Conservation (phyloP, 495 filamentous ascomycete genomes). For the Neurospora discreta region DNA sequence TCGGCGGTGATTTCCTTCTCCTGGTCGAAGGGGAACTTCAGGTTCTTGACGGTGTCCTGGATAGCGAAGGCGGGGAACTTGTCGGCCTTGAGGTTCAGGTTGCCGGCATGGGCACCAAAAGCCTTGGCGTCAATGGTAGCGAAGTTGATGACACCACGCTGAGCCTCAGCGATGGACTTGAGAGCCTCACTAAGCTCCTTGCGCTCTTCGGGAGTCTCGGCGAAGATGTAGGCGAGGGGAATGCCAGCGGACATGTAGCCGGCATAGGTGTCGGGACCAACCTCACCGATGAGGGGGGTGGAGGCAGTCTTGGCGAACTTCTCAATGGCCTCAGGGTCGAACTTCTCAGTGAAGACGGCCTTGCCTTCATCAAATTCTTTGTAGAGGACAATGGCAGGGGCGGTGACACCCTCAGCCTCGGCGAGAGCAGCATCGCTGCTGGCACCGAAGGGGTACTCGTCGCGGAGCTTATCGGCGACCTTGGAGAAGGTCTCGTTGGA, state of each 20-base stretch:
- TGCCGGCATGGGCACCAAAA: conserved; percentile 89
- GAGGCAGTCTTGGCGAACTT: conserved; percentile 75
- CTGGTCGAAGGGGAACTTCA: conserved; percentile 93
- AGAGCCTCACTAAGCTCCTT: conserved; percentile 55
- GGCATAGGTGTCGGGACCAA: conserved; percentile 95
- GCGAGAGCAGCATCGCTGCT: conserved; percentile 74
- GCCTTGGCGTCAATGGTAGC: conserved; percentile 94
- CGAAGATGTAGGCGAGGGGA: conserved; percentile 95
- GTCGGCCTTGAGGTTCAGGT: conserved; percentile 92
- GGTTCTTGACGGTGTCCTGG: conserved; percentile 90
- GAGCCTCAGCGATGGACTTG: conserved; percentile 56
- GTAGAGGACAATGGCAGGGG: conserved; percentile 86
- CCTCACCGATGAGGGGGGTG: conserved; percentile 87
- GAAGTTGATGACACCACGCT: conserved; percentile 85
- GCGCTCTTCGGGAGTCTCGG: conserved; percentile 85
- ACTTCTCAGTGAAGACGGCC: conserved; percentile 65
- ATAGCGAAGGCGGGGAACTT: conserved; percentile 97
- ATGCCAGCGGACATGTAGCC: conserved; percentile 93
- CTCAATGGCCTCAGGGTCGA: conserved; percentile 63
- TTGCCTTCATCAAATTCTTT: conserved; percentile 98
- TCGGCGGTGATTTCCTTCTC: conserved; percentile 66
- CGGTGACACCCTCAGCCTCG: conserved; percentile 76
- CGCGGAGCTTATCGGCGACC: conserved; percentile 74
- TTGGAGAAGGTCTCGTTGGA: conserved; percentile 69
- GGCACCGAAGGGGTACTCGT: conserved; percentile 85